Evolutionary conservation across 768 basidiomycete species (phyloP), one percentile per base, ranked within the genome.

Genomic region (Termitomyces sp.): DNA sequence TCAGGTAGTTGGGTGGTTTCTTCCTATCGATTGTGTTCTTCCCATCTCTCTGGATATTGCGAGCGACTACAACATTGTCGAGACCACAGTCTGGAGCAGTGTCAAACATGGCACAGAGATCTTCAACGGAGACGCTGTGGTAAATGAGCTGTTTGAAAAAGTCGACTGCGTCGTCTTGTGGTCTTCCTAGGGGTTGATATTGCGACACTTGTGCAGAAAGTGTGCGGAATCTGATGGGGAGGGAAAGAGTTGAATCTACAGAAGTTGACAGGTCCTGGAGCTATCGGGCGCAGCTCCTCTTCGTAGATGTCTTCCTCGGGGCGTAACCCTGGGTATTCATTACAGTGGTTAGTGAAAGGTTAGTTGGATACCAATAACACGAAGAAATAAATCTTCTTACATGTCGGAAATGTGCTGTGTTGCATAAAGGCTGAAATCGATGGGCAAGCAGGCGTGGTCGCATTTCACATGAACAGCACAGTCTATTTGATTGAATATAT

Each of bases 401-500:
- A 38, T 38, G 7, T 38, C 16, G 5, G 7, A 30, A 1, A 38
- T 18, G 38, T 88, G 43, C 30, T 30, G 30, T 30, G 30, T 7
- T 30, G 33, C 33, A 10, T 7, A 2, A 33, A 4, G 33, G 4
- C 33, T 33, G 33, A 33, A n/a, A n/a, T n/a, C n/a, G n/a, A n/a
- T 11, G 33, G 9, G 4, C 33, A 11, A 11, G 33, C 26, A 26
- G 26, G 5, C 7, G 30, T 7, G 30, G 5, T 30, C 30, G 7
- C 30, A 30, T 30, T 30, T 6, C 6, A 30, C 5, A 30, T 6
- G 1, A 7, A 30, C 30, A 30, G 5, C 30, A 30, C 30, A 30
- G 30, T 7, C 3, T n/a, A 30, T 30, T 30, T 30, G 30, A 7
- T 6, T 30, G 30, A 26, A 4, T 30, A 30, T 30, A 30, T 30